These are phyloP conservation scores for Aspergillus carlsbadensis DNA, from an alignment of 495 filamentous ascomycete genomes.

Conservation along the genomic window DNA sequence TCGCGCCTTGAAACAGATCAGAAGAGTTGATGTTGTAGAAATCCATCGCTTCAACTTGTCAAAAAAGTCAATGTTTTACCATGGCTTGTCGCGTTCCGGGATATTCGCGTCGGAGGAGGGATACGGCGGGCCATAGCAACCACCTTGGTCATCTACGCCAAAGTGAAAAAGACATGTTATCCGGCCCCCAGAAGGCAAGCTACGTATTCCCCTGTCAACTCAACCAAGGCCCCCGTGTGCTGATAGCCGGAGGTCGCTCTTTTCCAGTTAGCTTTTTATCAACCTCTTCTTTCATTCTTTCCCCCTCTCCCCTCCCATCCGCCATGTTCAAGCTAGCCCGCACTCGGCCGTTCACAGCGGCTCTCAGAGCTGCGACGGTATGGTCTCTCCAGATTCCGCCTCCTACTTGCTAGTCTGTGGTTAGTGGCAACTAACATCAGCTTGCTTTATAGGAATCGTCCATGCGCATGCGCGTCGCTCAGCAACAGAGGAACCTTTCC, in stretches of 20 bases:
- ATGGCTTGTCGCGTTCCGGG: too few species aligned
- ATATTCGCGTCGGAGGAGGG: conserved; percentile 22
- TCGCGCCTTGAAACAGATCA: too few species aligned
- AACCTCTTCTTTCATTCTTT: conserved; percentile 26
- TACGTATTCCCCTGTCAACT: conserved; percentile 36
- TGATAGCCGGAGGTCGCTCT: conserved; percentile 12
- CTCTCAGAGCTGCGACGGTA: conserved; percentile 64
- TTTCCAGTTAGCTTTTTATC: conserved; percentile 6
- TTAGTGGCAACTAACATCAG: conserved; percentile 21
- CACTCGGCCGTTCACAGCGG: conserved; percentile 64
- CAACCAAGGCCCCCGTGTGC: conserved; percentile 11
- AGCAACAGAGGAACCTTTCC: conserved; percentile 81
- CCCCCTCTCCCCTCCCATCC: conserved; percentile 29
- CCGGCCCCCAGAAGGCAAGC: conserved; percentile 43
- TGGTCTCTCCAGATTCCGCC: conserved; percentile 22
- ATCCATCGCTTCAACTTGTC: too few species aligned
- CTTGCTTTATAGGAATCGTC: conserved; percentile 44
- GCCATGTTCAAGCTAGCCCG: conserved; percentile 75
- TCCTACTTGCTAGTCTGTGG: conserved; percentile 14
- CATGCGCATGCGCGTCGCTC: conserved; percentile 44
- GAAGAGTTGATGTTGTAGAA: too few species aligned
- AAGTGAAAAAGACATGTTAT: conserved; percentile 19
- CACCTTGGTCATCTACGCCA: conserved; percentile 15
- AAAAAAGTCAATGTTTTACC: too few species aligned
- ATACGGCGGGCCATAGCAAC: conserved; percentile 7